Base-by-base conservation (phyloP, 2,329 filamentous ascomycete species). In the Calonectria montana region DNA sequence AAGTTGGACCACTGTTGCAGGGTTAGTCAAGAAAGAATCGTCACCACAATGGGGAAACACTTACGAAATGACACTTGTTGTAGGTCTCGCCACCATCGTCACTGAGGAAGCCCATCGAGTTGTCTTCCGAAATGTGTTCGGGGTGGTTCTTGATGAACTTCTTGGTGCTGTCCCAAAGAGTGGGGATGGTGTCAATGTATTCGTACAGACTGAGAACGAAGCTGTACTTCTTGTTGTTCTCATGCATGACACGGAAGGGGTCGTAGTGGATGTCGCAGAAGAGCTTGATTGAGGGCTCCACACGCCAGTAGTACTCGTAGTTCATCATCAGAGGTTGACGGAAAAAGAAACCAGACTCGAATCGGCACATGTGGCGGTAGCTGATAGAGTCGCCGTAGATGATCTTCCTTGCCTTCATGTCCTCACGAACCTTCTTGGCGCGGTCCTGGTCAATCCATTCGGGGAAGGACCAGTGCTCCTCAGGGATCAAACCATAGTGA, bases 301-400 rank as follows among this genome's bases (percentile, higher is more conserved):
- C 97, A 78, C 97, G 94, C 97, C 97, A 99, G 90, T 99, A 99
- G 91, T 95, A 99, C 82, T 99, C 97, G 85, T 97, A 99, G 83
- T 98, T 95, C 83, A 94, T 86, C 94, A 99, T 96, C 77, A 98
- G 87, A 35, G 91, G 90, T 83, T 99, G 97, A 73, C 94, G 95
- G 91, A 98, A 99, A 90, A 99, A 99, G 89, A 99, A 99, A 45
- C 97, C 97, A 9, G 96, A 98, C 86, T 99, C 97, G 82, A 98
- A 99, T 75, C 97, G 94, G 86, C 97, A 99, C 97, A 99, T 99
- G 88, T 99, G 97, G 75, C 97, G 92, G 88, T 99, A 99, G 86
- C 94, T 97, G 86, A 97, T 87, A 13, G 95, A 98, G 84, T 98
- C 97, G 73, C 97, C 97, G 82, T 99, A 99, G 85, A 99, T 99